Percentiles rank a stretch among this genome's conserved stretches.
Conservation (phyloP, 176 grass and related monocot species). For the Ensete ventricosum region DNA sequence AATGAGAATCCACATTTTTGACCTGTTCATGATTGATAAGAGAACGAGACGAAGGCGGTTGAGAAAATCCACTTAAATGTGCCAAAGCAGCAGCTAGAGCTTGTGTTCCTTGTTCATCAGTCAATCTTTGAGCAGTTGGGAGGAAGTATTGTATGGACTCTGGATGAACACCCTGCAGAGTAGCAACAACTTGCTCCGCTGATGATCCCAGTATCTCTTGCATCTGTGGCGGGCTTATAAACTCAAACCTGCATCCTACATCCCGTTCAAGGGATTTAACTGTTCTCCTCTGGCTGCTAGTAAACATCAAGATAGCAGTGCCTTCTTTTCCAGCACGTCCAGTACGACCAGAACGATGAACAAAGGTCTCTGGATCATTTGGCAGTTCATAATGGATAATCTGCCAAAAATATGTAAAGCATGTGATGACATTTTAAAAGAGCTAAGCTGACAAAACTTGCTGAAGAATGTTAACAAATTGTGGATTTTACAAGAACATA, state of each 20-base stretch:
- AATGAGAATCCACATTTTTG: slow-evolving; percentile 12
- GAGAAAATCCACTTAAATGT: slow-evolving; percentile 96
- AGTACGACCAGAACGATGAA: slow-evolving; percentile 96
- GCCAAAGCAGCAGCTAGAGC: slow-evolving; percentile 93
- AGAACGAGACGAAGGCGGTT: slow-evolving; percentile 85
- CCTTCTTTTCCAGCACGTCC: slow-evolving; percentile 93
- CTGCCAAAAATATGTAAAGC: slow-evolving; percentile 27
- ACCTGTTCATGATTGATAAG: slow-evolving; percentile 92
- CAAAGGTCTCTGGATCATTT: slow-evolving; percentile 96
- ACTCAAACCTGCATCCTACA: slow-evolving; percentile 81
- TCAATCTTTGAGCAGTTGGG: slow-evolving; percentile 57
- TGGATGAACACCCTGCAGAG: slow-evolving; percentile 56
- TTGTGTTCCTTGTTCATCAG: slow-evolving; percentile 57
- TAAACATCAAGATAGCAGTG: slow-evolving; percentile 93
- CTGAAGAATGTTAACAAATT: neutral
- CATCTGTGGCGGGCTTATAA: slow-evolving; percentile 64
- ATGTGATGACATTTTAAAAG: neutral
- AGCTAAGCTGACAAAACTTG: neutral
- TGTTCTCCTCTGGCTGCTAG: slow-evolving; percentile 79
- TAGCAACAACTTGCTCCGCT: slow-evolving; percentile 84
- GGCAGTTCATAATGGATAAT: slow-evolving; percentile 97
- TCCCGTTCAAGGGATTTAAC: slow-evolving; percentile 91
- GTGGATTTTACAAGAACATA: neutral
- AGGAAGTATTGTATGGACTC: slow-evolving; percentile 79
- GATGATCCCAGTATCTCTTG: slow-evolving; percentile 82